Conservation (phyloP, 495 filamentous ascomycete species). For the Daldinia childiae region DNA sequence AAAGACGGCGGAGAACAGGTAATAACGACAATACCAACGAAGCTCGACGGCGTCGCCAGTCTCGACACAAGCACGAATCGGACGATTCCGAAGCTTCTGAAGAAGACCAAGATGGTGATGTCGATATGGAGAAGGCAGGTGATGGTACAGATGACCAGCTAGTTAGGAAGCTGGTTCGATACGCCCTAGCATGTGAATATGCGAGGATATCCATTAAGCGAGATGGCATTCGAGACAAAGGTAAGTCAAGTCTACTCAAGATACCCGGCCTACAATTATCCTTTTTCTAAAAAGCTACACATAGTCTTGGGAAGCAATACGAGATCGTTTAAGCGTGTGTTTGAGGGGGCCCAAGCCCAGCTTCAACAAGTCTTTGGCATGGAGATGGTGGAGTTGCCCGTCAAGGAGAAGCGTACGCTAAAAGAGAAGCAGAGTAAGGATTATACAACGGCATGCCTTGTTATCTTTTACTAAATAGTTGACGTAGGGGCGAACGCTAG, state of each 20-base stretch:
- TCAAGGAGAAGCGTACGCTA: slow-evolving; percentile 79
- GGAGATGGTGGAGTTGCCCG: slow-evolving; percentile 83
- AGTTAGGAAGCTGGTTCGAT: slow-evolving; percentile 89
- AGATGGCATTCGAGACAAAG: slow-evolving; percentile 80
- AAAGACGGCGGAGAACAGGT: slow-evolving; percentile 40
- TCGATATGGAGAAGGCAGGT: slow-evolving; percentile 46
- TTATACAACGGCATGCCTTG: slow-evolving; percentile 8
- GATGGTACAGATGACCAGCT: slow-evolving; percentile 66
- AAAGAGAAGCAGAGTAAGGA: slow-evolving; percentile 71
- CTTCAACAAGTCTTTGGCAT: slow-evolving; percentile 79
- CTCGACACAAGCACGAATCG: slow-evolving; percentile 43
- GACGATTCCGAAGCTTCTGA: slow-evolving; percentile 47
- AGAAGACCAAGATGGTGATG: slow-evolving; percentile 48
- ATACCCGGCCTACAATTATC: not conserved
- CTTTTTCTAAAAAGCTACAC: slow-evolving; percentile 17
- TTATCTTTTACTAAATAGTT: slow-evolving; percentile 31
- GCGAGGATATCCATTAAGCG: slow-evolving; percentile 79
- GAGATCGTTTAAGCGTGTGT: slow-evolving; percentile 73
- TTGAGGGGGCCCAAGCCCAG: slow-evolving; percentile 71
- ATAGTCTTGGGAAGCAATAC: slow-evolving; percentile 63
- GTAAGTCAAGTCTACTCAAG: slow-evolving; percentile 42
- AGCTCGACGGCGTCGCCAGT: slow-evolving; percentile 30
- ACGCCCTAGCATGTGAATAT: slow-evolving; percentile 89
- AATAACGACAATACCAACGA: slow-evolving; percentile 33
- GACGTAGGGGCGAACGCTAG: slow-evolving; percentile 47